These are phyloP conservation scores for Calocybe indica DNA, from an alignment of 768 basidiomycete species.

Conservation along the genomic window DNA sequence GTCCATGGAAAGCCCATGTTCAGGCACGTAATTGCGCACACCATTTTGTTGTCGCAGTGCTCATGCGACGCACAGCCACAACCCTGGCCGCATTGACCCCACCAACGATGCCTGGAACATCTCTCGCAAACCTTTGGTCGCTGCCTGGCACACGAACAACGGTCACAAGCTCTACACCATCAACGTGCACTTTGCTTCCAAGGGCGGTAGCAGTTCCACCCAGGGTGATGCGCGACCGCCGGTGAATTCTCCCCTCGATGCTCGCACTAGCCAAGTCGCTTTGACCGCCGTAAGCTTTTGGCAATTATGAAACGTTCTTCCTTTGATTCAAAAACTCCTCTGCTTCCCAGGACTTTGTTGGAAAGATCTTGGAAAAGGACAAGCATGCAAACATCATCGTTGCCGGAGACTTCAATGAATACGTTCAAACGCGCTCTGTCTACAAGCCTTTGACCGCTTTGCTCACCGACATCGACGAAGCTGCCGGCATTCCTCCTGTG, in stretches of 20 bases:
- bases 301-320: background rate
- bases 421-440: slow-evolving; percentile 44
- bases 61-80: slow-evolving; percentile 33
- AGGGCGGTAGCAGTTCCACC: slow-evolving; percentile 47
- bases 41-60: background rate
- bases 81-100: slow-evolving; percentile 60
- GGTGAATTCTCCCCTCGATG: slow-evolving; percentile 44
- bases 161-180: slow-evolving; percentile 49
- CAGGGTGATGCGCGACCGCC: slow-evolving; percentile 55
- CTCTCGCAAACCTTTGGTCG: slow-evolving; percentile 56
- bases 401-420: slow-evolving; percentile 63
- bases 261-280: slow-evolving; percentile 43
- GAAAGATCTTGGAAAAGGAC: slow-evolving; percentile 35
- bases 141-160: slow-evolving; percentile 42
- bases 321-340: background rate
- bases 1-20: slow-evolving; percentile 28
- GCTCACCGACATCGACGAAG: slow-evolving; percentile 45
- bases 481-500: slow-evolving; percentile 36
- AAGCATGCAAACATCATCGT: slow-evolving; percentile 43
- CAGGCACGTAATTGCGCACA: slow-evolving; percentile 24
- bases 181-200: slow-evolving; percentile 55
- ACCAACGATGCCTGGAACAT: slow-evolving; percentile 46
- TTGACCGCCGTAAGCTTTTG: slow-evolving; percentile 39
- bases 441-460: slow-evolving; percentile 36
- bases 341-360: slow-evolving; percentile 39